Base-by-base conservation (phyloP, 768 basidiomycete species). In the Xerocomellus amylosporus region DNA sequence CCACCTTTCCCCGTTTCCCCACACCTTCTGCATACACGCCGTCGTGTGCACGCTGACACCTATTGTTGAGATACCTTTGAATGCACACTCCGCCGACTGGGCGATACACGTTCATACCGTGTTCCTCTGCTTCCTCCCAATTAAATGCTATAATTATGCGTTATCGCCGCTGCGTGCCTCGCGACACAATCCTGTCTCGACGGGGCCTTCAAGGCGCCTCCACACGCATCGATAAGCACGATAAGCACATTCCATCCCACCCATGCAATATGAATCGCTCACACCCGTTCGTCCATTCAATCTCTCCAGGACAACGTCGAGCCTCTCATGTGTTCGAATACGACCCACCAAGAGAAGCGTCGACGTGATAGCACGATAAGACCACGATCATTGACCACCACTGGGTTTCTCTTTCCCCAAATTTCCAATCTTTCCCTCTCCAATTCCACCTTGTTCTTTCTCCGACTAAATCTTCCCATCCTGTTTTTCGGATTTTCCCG, bases 1-100 rank as follows among this genome's bases (percentile, higher is more conserved):
- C 64, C 66, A 51, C 42, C 46, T 51, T 70, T 58, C 67, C 69
- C 64, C 67, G 22, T 59, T 62, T 64, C 59, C 58, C 64, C 54
- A 58, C 51, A 58, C 42, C 40, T 55, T 49, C 49, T 38, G 42
- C 38, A 42, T 28, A 38, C 58, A 43, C 40, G 46, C 36, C 37
- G 37, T 13, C 30, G 17, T 30, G 13, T 34, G 38, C 47, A 37
- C 7, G 36, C 17, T 49, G 48, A 12, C 34, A 30, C 19, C 20
- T 24, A 12, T 43, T 30, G 36, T 44, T 19, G 31, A 36, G 50
- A 49, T 36, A 39, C n/a, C 47, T 41, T 44, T 26, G 31, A 36
- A 43, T n/a, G 24, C 30, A 14, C 40, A 33, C 49, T 51, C 52
- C 51, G 38, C 65, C 39, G 51, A 46, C 38, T 43, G 52, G 28